Evolutionary conservation across 1,139 yeast genomes (phyloP).

Genomic region (Yamadazyma atmosphaerica): DNA sequence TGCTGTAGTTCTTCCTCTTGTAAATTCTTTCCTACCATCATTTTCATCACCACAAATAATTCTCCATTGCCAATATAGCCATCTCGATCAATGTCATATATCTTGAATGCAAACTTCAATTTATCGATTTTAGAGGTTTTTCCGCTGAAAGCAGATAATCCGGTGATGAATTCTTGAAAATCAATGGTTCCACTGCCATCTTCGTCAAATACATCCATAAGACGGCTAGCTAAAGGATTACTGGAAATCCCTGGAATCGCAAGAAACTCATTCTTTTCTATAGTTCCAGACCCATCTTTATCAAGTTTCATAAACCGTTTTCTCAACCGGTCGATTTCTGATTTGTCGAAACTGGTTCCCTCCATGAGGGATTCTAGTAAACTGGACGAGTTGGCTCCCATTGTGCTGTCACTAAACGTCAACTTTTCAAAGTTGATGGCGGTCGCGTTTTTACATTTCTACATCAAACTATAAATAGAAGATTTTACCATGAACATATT

Average conservation of each 20-base stretch:
- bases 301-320: slow-evolving; percentile 95
- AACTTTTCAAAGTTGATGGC: too few species aligned
- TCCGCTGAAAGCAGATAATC: slow-evolving; percentile 89
- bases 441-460: background rate
- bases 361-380: slow-evolving; percentile 68
- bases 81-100: slow-evolving; percentile 94
- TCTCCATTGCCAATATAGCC: slow-evolving; percentile 96
- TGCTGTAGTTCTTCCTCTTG: slow-evolving; percentile 90
- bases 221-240: slow-evolving; percentile 85
- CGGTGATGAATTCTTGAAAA: slow-evolving; percentile 91
- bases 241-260: slow-evolving; percentile 90
- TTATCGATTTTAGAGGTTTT: slow-evolving; percentile 83
- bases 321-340: slow-evolving; percentile 87
- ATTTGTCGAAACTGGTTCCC: slow-evolving; percentile 82
- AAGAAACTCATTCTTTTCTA: slow-evolving; percentile 86
- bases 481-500: background rate
- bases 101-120: slow-evolving; percentile 84
- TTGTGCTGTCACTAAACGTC: slow-evolving; percentile 24
- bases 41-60: slow-evolving; percentile 83
- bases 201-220: slow-evolving; percentile 92
- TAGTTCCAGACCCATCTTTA: slow-evolving; percentile 88
- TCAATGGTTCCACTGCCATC: slow-evolving; percentile 94
- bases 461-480: background rate
- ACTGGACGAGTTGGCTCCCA: slow-evolving; percentile 73
- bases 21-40: slow-evolving; percentile 95